Base-by-base conservation (phyloP, 2,329 filamentous ascomycete species). In the Pyrenophora graminea region DNA sequence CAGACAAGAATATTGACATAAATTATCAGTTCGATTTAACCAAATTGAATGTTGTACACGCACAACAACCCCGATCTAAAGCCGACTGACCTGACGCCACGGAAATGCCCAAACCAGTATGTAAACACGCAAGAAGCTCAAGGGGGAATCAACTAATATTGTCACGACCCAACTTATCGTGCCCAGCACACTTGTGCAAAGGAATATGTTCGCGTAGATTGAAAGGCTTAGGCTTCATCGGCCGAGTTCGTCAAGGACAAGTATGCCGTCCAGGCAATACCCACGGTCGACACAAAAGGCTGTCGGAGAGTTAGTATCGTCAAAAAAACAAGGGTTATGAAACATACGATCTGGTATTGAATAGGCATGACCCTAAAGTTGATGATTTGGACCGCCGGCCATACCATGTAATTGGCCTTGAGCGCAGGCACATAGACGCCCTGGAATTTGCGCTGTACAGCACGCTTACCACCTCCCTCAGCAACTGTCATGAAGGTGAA, bases 181-280 rank as follows among this genome's bases (percentile, higher is more conserved):
- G 46, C 45, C 19, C 27, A 39, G 12, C n/a, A 49, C 45, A 45
- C 30, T 62, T 51, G 58, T 53, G 54, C 53, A 63, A 54, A 39
- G 46, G 45, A 51, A 55, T 48, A 55, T 53, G 37, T 58, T 60
- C 34, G 21, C 36, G 43, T 23, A n/a, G 10, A 12, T 37, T 7
- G 21, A 49, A 15, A 13, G 15, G 39, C 56, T 52, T 64, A 73
- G 12, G 79, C 80, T 45, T 93, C 89, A 53, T 95, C 91, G 2
- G 91, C 81, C 4, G 91, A 87, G 76, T 97, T 97, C 55, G 88
- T 90, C 44, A 99, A 82, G 2, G 92, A 97, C 9, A 99, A 84
- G 74, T 97, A 99, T 17, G 92, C 93, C 9, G 94, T 97, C 94
- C 93, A 97, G 30, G 91, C 91, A 66, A 97, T 97, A 81, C 93